Evolutionary conservation across 2,329 filamentous ascomycete species (phyloP), one percentile per base, ranked within the genome.

Genomic region (Sclerotinia nivalis): DNA sequence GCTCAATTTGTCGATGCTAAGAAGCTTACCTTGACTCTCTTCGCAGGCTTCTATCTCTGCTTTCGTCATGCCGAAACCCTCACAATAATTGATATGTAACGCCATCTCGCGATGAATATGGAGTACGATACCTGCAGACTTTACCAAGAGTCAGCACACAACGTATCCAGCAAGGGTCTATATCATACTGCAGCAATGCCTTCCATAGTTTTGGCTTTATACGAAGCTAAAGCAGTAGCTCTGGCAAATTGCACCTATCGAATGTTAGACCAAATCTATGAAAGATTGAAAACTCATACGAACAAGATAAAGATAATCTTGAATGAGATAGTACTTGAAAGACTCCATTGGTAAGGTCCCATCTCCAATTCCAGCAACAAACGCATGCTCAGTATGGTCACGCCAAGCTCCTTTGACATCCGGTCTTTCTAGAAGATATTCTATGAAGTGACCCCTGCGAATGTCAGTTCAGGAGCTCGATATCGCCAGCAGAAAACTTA

Each of bases 281-380:
- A 37, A 65, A n/a, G 4, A 45, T 37, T 10, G 5, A 13, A 4
- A n/a, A 5, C 13, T 12, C 20, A 25, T 22, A 77, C 84, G 55
- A 76, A 96, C 91, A 56, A 97, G 82, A 77, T 96, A 98, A 6
- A 97, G 84, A 76, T 97, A 97, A 77, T 98, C 95, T 76, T 98
- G 95, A 13, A 96, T 86, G 69, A 98, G 87, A 78, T 97, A 98
- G 52, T 91, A 86, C 79, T 93, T 96, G 83, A 97, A 98, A 0
- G 89, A 90, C 56, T 91, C 87, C 0, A 91, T 75, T 0, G 92
- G 90, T 28, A 98, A 82, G 10, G 87, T 90, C 0, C 93, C 93
- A 70, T 90, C 84, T 0, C 91, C 93, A 77, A 98, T 83, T 20
- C 86, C 87, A 76, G 89, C 83, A 55, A 97, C 92, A 77, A 98